Evolutionary conservation across 2,329 filamentous ascomycete genomes (phyloP).

Genomic region (Apiospora pterosperma): DNA sequence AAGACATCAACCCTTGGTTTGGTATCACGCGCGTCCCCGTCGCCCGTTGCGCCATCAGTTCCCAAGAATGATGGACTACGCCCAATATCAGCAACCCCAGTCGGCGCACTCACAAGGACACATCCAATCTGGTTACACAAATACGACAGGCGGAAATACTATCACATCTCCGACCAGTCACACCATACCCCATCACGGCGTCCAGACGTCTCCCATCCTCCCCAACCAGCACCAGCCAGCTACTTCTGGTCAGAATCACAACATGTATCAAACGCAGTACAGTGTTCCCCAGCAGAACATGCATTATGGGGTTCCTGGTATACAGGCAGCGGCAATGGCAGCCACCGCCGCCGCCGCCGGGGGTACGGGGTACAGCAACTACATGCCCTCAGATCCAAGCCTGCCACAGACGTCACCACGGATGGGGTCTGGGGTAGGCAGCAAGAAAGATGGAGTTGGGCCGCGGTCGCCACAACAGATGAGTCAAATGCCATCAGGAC

Average conservation of each 20-base stretch:
- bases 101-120: constrained; percentile 58
- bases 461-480: constrained; percentile 76
- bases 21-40: constrained; percentile 26
- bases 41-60: constrained; percentile 19
- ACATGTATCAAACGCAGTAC: constrained; percentile 78
- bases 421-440: constrained; percentile 57
- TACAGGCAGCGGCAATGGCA: constrained; percentile 89
- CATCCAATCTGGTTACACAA: constrained; percentile 60
- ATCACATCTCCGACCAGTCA: constrained; percentile 74
- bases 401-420: constrained; percentile 72
- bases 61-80: constrained; percentile 67
- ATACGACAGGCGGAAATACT: constrained; percentile 49
- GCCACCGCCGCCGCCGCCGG: constrained; percentile 88
- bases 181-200: constrained; percentile 62
- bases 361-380: constrained; percentile 62
- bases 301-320: constrained; percentile 79
- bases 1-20: constrained; percentile 24
- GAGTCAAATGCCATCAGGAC: constrained; percentile 57
- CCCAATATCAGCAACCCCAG: constrained; percentile 69
- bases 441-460: constrained; percentile 68
- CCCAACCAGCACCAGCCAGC: constrained; percentile 72
- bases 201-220: constrained; percentile 76
- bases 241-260: constrained; percentile 62
- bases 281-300: constrained; percentile 70
- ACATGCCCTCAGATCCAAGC: constrained; percentile 68